These are phyloP conservation scores for Phialophora expanda DNA, from an alignment of 2,329 filamentous ascomycete species.

Conservation along the genomic window DNA sequence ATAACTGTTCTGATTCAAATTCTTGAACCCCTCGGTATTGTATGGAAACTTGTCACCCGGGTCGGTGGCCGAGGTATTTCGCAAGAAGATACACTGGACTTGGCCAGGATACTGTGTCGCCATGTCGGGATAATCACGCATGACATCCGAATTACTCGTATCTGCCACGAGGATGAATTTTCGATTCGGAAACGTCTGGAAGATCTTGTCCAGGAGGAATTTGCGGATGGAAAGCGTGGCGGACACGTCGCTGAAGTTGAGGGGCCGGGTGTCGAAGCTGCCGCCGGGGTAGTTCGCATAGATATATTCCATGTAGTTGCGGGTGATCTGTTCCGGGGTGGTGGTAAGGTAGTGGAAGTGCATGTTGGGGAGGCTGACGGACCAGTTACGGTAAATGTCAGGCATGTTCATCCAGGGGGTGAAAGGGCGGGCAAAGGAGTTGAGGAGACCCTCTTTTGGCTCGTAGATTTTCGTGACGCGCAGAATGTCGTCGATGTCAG, in stretches of 20 bases:
- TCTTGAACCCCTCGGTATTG: constrained; percentile 73
- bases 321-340: constrained; percentile 76
- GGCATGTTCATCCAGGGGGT: constrained; percentile 80
- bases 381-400: constrained; percentile 77
- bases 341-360: constrained; percentile 86
- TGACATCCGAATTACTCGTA: constrained; percentile 76
- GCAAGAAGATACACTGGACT: constrained; percentile 77
- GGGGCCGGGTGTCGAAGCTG: constrained; percentile 75
- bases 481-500: constrained; percentile 80
- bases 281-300: constrained; percentile 78
- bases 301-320: constrained; percentile 78
- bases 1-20: constrained; percentile 68
- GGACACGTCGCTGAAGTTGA: constrained; percentile 78
- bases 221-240: constrained; percentile 74
- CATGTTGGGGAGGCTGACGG: constrained; percentile 65
- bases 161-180: constrained; percentile 79
- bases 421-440: constrained; percentile 75
- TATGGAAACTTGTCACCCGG: constrained; percentile 72
- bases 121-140: constrained; percentile 65
- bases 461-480: constrained; percentile 81
- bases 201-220: constrained; percentile 72
- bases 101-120: constrained; percentile 70
- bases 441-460: constrained; percentile 74
- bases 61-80: constrained; percentile 76
- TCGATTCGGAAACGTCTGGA: constrained; percentile 74